These are phyloP conservation scores for Geotrichum carabidarum DNA, from an alignment of 1,139 yeast genomes.

Conservation along the genomic window DNA sequence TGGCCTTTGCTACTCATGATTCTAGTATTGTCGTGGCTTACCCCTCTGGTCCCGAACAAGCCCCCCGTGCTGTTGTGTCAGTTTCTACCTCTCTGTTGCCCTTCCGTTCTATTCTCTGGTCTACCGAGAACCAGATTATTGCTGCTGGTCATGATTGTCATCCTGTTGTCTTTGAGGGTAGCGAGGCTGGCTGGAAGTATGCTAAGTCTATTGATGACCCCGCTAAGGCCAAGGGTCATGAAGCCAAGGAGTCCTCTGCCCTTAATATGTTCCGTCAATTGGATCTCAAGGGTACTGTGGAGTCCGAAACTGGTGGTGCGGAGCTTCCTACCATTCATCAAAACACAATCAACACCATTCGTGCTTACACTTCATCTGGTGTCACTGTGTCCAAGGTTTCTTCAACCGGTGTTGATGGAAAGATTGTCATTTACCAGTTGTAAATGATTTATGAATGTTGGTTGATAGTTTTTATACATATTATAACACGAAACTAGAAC, in stretches of 20 bases:
- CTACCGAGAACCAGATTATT: constrained; percentile 58
- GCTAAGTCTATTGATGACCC: constrained; percentile 62
- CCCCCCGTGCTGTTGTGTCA: constrained; percentile 42
- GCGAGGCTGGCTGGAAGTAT: constrained; percentile 62
- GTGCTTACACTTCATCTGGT: constrained; percentile 43
- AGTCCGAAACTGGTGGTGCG: constrained; percentile 46
- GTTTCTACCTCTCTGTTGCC: constrained; percentile 77
- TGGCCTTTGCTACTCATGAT: constrained; percentile 79
- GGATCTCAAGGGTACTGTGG: constrained; percentile 84
- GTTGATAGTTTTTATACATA: background rate
- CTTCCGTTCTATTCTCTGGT: constrained; percentile 68
- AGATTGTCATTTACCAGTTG: constrained; percentile 57
- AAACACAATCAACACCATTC: constrained; percentile 73
- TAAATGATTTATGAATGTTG: background rate
- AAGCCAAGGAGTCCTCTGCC: constrained; percentile 71
- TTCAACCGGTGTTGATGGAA: constrained; percentile 83
- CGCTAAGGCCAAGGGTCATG: constrained; percentile 44
- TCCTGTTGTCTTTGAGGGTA: constrained; percentile 78
- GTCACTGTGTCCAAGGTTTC: constrained; percentile 52
- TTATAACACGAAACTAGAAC: constrained; percentile 21
- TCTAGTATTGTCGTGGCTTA: constrained; percentile 71
- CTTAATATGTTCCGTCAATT: constrained; percentile 92
- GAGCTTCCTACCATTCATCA: constrained; percentile 79
- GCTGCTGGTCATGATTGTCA: constrained; percentile 94
- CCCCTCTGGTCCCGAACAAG: constrained; percentile 66